Conservation (phyloP, 306 rosid genomes). For the Lupinus albus region DNA sequence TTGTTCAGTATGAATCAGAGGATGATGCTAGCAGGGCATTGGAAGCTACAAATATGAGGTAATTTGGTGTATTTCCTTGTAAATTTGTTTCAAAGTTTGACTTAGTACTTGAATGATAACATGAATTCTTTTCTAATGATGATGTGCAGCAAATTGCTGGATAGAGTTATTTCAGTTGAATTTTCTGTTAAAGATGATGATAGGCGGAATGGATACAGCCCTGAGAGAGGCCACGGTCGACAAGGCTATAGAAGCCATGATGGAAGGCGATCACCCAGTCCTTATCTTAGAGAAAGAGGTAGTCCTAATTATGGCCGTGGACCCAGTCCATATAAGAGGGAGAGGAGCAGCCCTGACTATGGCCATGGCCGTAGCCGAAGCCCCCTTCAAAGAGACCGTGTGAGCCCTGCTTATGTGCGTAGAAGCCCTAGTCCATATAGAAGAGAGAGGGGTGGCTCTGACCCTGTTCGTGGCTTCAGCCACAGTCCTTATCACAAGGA, state of each 20-base stretch:
- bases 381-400: slow-evolving; percentile 61
- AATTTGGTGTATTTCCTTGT: slow-evolving; percentile 16
- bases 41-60: slow-evolving; percentile 94
- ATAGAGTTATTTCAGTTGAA: slow-evolving; percentile 93
- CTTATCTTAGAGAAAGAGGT: slow-evolving; percentile 81
- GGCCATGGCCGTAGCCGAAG: slow-evolving; percentile 81
- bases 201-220: slow-evolving; percentile 76
- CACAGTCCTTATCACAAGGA: slow-evolving; percentile 55
- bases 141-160: slow-evolving; percentile 83
- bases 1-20: slow-evolving; percentile 89
- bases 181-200: slow-evolving; percentile 86
- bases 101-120: slow-evolving; percentile 10
- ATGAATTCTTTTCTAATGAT: slow-evolving; percentile 34
- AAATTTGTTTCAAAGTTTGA: slow-evolving; percentile 26
- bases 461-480: slow-evolving; percentile 47
- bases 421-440: slow-evolving; percentile 64
- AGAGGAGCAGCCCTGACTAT: slow-evolving; percentile 79
- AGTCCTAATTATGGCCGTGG: slow-evolving; percentile 99
- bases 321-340: slow-evolving; percentile 66
- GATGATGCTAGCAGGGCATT: slow-evolving; percentile 94
- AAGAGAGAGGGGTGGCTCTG: slow-evolving; percentile 62
- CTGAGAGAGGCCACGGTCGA: slow-evolving; percentile 73
- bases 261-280: slow-evolving; percentile 90
- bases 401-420: slow-evolving; percentile 65
- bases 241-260: slow-evolving; percentile 69